Evolutionary conservation across 495 filamentous ascomycete genomes (phyloP), one percentile per base, ranked within the genome.

Genomic region (Cercophora scortea): DNA sequence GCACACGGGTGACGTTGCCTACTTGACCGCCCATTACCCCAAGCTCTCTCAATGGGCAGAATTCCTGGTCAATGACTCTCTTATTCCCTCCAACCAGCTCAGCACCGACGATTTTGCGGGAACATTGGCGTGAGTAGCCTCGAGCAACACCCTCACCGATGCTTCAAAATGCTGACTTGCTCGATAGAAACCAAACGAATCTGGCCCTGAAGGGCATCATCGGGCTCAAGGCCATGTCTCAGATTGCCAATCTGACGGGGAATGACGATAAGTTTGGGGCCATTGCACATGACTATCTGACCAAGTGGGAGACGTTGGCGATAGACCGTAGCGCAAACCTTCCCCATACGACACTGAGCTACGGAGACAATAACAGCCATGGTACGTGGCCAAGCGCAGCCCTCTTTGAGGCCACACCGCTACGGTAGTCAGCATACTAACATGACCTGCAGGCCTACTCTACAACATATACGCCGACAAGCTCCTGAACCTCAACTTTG

Each of bases 71-170:
- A 82, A 92, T 8, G 89, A 85, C 67, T 83, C 85, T 13, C 70
- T 96, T 47, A 80, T 88, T 58, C 91, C 91, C 4, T 80, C 83
- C 12, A 85, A 89, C 55, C 91, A 96, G 65, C 83, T 96, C 32
- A 91, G 84, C 19, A 96, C 91, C 3, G 91, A 96, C 65, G 91
- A 96, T 65, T 96, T 96, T 65, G 91, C 91, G 8, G 91, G 91
- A 42, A 86, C 86, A 62, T 76, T 96, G 25, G 82, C 59, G 62
- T 64, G 58, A 0, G 61, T 58, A 39, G 47, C 42, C 36, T n/a
- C 34, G 18, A 33, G 12, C 12, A 6, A n/a, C 19, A n/a, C 7
- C 18, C 10, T 48, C n/a, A 5, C 25, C 25, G 25, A 25, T 25
- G 2, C 25, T 25, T 25, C 5, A 25, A 2, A 5, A 25, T 25